Conservation (phyloP, 2,329 filamentous ascomycete genomes). For the Phaeomoniella chlamydospora region DNA sequence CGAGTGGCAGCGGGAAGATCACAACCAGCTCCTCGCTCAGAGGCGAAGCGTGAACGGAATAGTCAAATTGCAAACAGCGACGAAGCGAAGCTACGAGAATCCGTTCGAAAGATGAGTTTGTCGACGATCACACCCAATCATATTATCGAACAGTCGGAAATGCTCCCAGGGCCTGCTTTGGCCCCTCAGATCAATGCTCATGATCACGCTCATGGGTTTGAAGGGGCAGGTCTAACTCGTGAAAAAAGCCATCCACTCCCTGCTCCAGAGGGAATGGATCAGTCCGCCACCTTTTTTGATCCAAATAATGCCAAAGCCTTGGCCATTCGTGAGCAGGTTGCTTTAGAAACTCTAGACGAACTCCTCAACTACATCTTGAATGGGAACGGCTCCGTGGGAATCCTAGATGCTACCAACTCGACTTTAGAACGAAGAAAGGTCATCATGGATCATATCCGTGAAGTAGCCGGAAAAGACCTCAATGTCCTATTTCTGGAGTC, state of each 20-base stretch:
- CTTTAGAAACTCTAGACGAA: constrained; percentile 83
- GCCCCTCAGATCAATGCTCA: constrained; percentile 45
- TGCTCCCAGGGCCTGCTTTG: constrained; percentile 24
- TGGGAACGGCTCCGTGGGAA: constrained; percentile 75
- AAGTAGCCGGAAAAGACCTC: constrained; percentile 67
- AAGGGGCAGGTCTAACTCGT: background rate
- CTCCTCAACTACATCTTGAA: constrained; percentile 77
- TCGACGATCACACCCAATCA: constrained; percentile 15
- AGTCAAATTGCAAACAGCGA: constrained; percentile 14
- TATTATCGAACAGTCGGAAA: constrained; percentile 14
- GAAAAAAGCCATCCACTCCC: constrained; percentile 8
- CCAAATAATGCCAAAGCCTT: constrained; percentile 72
- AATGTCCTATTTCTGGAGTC: constrained; percentile 94
- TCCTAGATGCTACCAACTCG: constrained; percentile 95
- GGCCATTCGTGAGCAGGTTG: constrained; percentile 77
- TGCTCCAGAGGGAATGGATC: constrained; percentile 51
- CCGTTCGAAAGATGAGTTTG: constrained; percentile 26
- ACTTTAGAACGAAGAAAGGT: constrained; percentile 73
- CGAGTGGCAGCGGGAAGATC: constrained; percentile 58
- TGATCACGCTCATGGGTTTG: constrained; percentile 6
- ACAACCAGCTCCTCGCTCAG: constrained; percentile 1
- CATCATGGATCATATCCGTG: constrained; percentile 69
- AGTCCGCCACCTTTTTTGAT: constrained; percentile 88
- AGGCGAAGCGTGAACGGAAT: constrained; percentile 7
- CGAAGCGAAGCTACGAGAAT: constrained; percentile 26